Evolutionary conservation across 2,329 filamentous ascomycete genomes (phyloP).

Genomic region (Penicillium sclerotigenum): DNA sequence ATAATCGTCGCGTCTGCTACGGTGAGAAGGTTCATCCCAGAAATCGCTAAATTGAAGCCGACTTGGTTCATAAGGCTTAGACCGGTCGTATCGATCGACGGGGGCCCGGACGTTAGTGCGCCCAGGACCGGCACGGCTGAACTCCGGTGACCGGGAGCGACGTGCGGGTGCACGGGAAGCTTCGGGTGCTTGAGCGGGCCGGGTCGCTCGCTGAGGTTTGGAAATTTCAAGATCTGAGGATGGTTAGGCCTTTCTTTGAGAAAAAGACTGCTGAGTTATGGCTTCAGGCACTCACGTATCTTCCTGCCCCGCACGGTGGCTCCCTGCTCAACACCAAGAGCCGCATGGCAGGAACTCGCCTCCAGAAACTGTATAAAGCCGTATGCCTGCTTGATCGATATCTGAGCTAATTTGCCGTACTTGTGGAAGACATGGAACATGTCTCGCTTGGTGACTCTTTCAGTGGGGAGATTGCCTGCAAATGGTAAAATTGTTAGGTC

Average conservation of each 20-base stretch:
- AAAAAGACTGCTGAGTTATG: background rate
- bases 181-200: slow-evolving; percentile 43
- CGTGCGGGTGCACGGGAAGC: slow-evolving; percentile 42
- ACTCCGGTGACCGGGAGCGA: slow-evolving; percentile 63
- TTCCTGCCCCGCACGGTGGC: slow-evolving; percentile 80
- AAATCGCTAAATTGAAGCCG: slow-evolving; percentile 48
- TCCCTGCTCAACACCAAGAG: slow-evolving; percentile 75
- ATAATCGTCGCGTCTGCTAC: slow-evolving; percentile 61
- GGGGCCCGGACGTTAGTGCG: slow-evolving; percentile 31
- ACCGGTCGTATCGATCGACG: slow-evolving; percentile 46
- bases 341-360: slow-evolving; percentile 67
- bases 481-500: slow-evolving; percentile 8
- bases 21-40: slow-evolving; percentile 46
- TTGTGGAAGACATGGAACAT: slow-evolving; percentile 86
- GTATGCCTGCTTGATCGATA: slow-evolving; percentile 94
- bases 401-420: slow-evolving; percentile 85
- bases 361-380: slow-evolving; percentile 94
- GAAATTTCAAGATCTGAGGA: slow-evolving; percentile 79
- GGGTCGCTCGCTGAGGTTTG: slow-evolving; percentile 77
- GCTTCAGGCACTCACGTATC: slow-evolving; percentile 67
- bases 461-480: slow-evolving; percentile 82
- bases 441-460: slow-evolving; percentile 89
- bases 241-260: background rate
- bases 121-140: slow-evolving; percentile 43
- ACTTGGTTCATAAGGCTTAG: slow-evolving; percentile 28